phyloP scores from a whole-genome alignment of 2,329 filamentous ascomycete species.

The Paecilomyces sp. region DNA sequence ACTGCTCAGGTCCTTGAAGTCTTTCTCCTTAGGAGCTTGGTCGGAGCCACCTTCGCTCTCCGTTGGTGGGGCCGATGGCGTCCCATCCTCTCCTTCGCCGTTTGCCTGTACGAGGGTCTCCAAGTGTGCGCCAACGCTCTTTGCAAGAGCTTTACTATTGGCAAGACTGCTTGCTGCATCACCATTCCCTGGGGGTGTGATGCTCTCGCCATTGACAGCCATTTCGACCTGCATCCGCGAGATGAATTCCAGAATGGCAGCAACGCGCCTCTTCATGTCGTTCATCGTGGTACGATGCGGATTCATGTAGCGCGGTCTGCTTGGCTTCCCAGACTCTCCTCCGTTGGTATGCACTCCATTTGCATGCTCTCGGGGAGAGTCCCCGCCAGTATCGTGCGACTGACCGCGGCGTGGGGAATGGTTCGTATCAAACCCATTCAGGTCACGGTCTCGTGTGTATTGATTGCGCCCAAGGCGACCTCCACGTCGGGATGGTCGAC shows the following conservation, averaged over 20 bases:
- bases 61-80: constrained; percentile 11
- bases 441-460: constrained; percentile 70
- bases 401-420: constrained; percentile 34
- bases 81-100: constrained; percentile 8
- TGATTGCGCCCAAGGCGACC: constrained; percentile 66
- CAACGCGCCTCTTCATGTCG: constrained; percentile 79
- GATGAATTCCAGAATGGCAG: constrained; percentile 83
- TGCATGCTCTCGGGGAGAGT: constrained; percentile 27
- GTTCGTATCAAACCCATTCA: constrained; percentile 37
- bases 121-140: constrained; percentile 28
- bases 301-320: constrained; percentile 53
- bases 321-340: constrained; percentile 50
- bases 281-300: constrained; percentile 65
- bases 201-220: constrained; percentile 51
- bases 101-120: constrained; percentile 18
- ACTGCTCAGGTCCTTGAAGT: constrained; percentile 70
- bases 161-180: constrained; percentile 14
- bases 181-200: constrained; percentile 30
- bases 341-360: constrained; percentile 49
- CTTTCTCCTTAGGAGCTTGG: constrained; percentile 29
- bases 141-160: constrained; percentile 23
- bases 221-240: constrained; percentile 82
- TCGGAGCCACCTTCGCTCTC: constrained; percentile 16
- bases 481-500: constrained; percentile 59
- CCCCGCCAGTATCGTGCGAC: constrained; percentile 30